Conservation (phyloP, 257 asterid species). For the Przewalskia tangutica region DNA sequence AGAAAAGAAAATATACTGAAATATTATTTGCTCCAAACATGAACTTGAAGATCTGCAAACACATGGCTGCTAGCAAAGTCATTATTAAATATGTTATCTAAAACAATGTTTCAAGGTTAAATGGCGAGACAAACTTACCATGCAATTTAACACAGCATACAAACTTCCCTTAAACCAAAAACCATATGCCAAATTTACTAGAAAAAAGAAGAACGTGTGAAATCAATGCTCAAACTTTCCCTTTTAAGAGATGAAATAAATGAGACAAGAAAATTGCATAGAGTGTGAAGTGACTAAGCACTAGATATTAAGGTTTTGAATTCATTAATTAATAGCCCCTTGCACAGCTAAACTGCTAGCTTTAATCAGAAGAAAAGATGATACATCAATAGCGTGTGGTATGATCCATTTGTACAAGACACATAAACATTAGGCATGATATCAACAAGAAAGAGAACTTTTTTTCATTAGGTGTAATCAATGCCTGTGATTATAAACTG, state of each 20-base stretch:
- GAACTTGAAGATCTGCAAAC: neutral
- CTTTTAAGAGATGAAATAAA: neutral
- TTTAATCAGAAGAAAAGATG: neutral
- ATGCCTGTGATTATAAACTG: neutral
- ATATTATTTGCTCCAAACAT: neutral
- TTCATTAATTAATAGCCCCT: neutral
- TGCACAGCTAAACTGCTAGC: neutral
- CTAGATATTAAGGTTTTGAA: neutral
- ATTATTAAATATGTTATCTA: neutral
- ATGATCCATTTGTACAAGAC: neutral
- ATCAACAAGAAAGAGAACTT: neutral
- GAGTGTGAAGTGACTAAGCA: neutral
- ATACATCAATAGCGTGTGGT: neutral
- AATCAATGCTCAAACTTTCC: neutral
- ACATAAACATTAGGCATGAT: neutral
- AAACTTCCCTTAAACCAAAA: constrained; percentile 66
- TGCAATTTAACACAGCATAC: constrained; percentile 66
- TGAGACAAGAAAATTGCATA: neutral
- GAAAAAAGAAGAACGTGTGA: constrained; percentile 11
- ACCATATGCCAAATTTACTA: constrained; percentile 92
- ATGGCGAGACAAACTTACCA: constrained; percentile 45
- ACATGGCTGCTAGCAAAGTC: neutral
- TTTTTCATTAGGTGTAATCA: neutral
- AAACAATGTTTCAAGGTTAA: neutral
- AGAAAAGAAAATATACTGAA: neutral